Evolutionary conservation across 1,139 yeast species (phyloP), one percentile per base, ranked within the genome.

Genomic region (Yamadazyma diddensiae): DNA sequence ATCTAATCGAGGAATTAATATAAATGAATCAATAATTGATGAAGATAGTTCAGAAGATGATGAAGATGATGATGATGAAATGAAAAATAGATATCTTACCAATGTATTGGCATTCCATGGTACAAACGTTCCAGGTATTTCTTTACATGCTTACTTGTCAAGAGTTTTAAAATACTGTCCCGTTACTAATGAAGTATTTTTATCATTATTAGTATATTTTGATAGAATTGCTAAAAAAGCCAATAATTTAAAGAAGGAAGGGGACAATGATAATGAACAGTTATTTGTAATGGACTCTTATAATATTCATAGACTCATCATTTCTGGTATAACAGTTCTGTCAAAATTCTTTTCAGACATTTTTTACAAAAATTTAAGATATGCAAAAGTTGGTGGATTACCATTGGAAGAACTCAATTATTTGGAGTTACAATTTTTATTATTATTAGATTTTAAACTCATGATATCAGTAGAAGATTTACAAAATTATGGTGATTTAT

Each of bases 301-400:
- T 59, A 92, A 92, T 56, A 88, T 92, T 43, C 99, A 92, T 60
- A 72, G 99, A 41, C 71, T 92, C 39, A 86, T 92, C 34, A 92
- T 92, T 28, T 85, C 95, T n/a, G 98, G 97, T 7, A 84, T 94
- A 35, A 92, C 98, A 0, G 97, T 92, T 15, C 87, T 95, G 15
- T 84, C 95, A 26, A 92, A 92, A 62, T 94, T 92, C 58, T 90
- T 90, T 57, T 82, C 94, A 47, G 99, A 92, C 60, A 88, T 92
- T 33, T 94, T 92, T 55, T 92, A 94, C 70, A 92, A 94, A 53
- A 92, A 94, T 59, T 81, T 94, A 34, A 75, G 99, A 43, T 92
- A 94, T 56, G 97, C 98, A 15, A 87, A 92, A 58, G 97, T 92
- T 25, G 98, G 99, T 6, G 99, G 99, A 2, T 71, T 92, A 36